Evolutionary conservation across 2,329 filamentous ascomycete genomes (phyloP).

Genomic region (Huntiella savannae): DNA sequence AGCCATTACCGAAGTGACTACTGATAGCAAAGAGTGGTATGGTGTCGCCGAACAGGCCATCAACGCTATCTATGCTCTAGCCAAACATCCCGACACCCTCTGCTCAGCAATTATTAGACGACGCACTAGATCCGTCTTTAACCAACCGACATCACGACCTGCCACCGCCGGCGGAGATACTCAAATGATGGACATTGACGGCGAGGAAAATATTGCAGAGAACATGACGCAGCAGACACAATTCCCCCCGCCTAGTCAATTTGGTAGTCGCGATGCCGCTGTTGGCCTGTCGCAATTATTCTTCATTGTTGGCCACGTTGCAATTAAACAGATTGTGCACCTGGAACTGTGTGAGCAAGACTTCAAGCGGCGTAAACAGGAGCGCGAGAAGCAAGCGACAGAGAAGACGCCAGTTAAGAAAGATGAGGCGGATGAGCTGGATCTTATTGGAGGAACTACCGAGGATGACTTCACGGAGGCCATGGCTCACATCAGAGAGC

Average conservation of each 20-base stretch:
- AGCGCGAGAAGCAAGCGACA: conserved; percentile 51
- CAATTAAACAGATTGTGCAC: conserved; percentile 97
- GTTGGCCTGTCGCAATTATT: conserved; percentile 73
- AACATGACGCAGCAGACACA: conserved; percentile 18
- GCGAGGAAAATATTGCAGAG: conserved; percentile 13
- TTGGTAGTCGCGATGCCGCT: conserved; percentile 37
- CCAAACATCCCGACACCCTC: conserved; percentile 81
- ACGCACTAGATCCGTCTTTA: conserved; percentile 70
- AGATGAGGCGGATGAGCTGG: conserved; percentile 65
- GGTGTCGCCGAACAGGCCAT: conserved; percentile 93
- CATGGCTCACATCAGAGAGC: conserved; percentile 65
- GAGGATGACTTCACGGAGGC: conserved; percentile 85
- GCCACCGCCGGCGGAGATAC: conserved; percentile 18
- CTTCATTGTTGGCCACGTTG: conserved; percentile 89
- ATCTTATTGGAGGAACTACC: conserved; percentile 89
- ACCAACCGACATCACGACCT: conserved; percentile 19
- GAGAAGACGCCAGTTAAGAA: conserved; percentile 29
- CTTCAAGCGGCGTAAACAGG: conserved; percentile 89
- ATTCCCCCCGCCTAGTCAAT: conserved; percentile 21
- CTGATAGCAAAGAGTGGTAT: conserved; percentile 88
- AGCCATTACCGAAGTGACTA: conserved; percentile 66
- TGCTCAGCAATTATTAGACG: conserved; percentile 79
- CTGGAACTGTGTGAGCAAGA: conserved; percentile 93
- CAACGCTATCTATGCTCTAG: conserved; percentile 81
- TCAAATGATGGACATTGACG: conserved; percentile 15